Percentiles rank a stretch among this genome's conserved stretches.
phyloP scores from a whole-genome alignment of 2,329 filamentous ascomycete genomes.

The Sporothrix mexicana region DNA sequence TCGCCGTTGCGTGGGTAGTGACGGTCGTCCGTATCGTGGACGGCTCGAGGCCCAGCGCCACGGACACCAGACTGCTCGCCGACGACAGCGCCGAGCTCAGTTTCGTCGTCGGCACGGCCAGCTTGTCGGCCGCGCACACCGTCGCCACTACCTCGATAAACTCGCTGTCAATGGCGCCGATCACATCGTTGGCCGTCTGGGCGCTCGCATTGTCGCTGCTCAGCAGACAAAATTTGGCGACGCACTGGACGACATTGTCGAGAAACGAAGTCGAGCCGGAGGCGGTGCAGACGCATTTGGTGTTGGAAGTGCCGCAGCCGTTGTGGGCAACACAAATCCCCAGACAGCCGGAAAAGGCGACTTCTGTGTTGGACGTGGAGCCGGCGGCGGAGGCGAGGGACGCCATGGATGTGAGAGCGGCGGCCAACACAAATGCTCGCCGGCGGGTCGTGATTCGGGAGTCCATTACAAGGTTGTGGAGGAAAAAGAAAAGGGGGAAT shows the following conservation, averaged over 20 bases:
- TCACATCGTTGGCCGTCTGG: background rate
- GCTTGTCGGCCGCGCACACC: slow-evolving; percentile 31
- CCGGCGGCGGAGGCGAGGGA: background rate
- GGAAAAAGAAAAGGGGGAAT: background rate
- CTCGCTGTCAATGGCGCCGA: slow-evolving; percentile 31
- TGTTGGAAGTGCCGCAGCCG: slow-evolving; percentile 34
- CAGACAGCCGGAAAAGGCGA: slow-evolving; percentile 36
- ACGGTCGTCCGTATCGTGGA: slow-evolving; percentile 18
- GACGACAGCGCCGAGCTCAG: slow-evolving; percentile 33
- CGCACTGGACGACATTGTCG: slow-evolving; percentile 34
- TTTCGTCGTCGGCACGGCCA: slow-evolving; percentile 22
- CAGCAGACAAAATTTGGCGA: slow-evolving; percentile 35
- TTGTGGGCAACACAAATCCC: slow-evolving; percentile 33
- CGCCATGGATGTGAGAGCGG: background rate
- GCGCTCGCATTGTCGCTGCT: slow-evolving; percentile 7
- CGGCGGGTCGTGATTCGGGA: slow-evolving; percentile 5
- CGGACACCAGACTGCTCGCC: slow-evolving; percentile 35
- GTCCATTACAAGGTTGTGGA: background rate
- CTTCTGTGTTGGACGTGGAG: slow-evolving; percentile 7
- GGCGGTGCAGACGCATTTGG: slow-evolving; percentile 36
- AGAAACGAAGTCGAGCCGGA: slow-evolving; percentile 32
- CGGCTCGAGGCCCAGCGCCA: background rate
- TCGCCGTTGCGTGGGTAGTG: slow-evolving; percentile 11
- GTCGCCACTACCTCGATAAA: slow-evolving; percentile 34
- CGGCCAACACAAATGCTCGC: background rate